These are phyloP conservation scores for Yamadazyma membranifaciens DNA, from an alignment of 1,139 yeast species.

Conservation along the genomic window DNA sequence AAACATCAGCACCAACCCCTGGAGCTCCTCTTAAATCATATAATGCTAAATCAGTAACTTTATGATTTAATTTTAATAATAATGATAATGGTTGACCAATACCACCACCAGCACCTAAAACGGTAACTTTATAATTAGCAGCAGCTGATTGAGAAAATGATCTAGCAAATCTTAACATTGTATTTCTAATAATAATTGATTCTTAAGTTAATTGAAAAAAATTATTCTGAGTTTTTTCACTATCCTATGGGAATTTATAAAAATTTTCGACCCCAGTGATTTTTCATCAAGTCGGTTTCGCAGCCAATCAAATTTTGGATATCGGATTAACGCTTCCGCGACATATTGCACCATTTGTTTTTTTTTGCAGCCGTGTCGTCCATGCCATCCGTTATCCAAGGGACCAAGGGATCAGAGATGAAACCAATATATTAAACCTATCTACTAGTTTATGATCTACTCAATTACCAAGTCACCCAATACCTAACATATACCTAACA, in stretches of 20 bases:
- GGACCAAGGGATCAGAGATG: too few species aligned
- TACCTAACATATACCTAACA: too few species aligned
- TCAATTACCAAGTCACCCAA: too few species aligned
- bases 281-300: too few species aligned
- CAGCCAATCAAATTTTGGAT: too few species aligned
- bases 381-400: constrained; percentile 1
- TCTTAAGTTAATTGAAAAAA: not conserved
- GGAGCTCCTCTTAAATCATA: constrained; percentile 89
- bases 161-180: constrained; percentile 34
- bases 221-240: too few species aligned
- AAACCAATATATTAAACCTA: too few species aligned
- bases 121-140: constrained; percentile 70
- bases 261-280: constrained; percentile 4
- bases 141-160: constrained; percentile 63
- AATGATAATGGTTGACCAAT: constrained; percentile 94
- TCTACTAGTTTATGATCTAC: too few species aligned
- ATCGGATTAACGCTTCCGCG: not conserved
- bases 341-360: too few species aligned
- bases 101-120: constrained; percentile 82
- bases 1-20: constrained; percentile 90
- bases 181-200: not conserved
- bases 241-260: constrained; percentile 1
- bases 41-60: constrained; percentile 64
- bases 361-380: too few species aligned
- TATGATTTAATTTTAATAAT: constrained; percentile 66